These are phyloP conservation scores for Aspergillus hiratsukae DNA, from an alignment of 2,329 filamentous ascomycete species.

Conservation along the genomic window DNA sequence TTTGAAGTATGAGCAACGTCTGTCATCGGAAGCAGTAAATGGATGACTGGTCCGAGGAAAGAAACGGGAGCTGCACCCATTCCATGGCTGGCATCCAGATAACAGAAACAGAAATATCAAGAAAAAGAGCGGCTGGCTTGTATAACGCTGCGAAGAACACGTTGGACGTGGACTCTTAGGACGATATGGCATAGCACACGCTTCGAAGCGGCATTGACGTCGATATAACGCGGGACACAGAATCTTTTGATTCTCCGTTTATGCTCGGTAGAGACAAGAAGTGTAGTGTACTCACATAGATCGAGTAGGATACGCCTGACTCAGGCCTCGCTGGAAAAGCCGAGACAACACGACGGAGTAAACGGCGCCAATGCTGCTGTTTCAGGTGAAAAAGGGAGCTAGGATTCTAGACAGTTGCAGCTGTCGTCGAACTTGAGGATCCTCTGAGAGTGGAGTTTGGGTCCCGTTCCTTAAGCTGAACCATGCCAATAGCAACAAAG, in stretches of 20 bases:
- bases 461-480: slow-evolving; percentile 20
- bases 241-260: background rate
- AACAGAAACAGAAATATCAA: background rate
- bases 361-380: background rate
- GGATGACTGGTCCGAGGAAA: background rate
- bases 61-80: slow-evolving; percentile 12
- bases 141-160: background rate
- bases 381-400: background rate
- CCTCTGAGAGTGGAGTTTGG: slow-evolving; percentile 21
- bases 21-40: background rate
- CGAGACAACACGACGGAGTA: slow-evolving; percentile 27
- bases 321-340: slow-evolving; percentile 21
- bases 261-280: background rate
- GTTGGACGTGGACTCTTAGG: background rate
- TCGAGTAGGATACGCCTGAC: slow-evolving; percentile 22
- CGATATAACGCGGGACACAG: background rate
- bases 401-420: background rate
- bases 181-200: background rate
- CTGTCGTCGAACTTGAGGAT: slow-evolving; percentile 3
- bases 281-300: slow-evolving; percentile 25
- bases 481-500: slow-evolving; percentile 6
- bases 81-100: slow-evolving; percentile 3
- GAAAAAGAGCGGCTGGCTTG: background rate
- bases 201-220: background rate
- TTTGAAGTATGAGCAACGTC: background rate